A percentile compares a stretch with the other conserved stretches of the same genome.
Evolutionary conservation across 2,329 filamentous ascomycete species (phyloP).

Genomic region (Fusarium hostae): DNA sequence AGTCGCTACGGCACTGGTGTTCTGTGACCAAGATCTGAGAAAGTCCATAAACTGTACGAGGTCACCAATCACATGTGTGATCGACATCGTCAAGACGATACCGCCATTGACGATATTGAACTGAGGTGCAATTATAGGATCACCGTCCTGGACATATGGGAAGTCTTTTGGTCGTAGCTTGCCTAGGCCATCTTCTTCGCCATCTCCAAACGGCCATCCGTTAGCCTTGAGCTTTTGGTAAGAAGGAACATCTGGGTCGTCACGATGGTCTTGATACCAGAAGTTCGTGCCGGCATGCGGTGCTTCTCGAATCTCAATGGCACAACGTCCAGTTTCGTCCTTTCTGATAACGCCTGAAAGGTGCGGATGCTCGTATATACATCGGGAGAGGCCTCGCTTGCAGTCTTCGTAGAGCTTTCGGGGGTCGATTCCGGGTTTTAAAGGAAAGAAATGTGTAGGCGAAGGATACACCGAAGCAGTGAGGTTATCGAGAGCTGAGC

Average conservation of each 20-base stretch:
- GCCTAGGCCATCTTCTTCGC: constrained; percentile 6
- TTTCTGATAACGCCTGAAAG: constrained; percentile 9
- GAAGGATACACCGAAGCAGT: constrained; percentile 19
- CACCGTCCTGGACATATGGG: not conserved
- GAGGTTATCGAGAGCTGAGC: constrained; percentile 14
- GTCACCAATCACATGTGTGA: constrained; percentile 13
- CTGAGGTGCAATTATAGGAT: constrained; percentile 10
- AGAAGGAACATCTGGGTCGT: not conserved
- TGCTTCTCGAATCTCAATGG: not conserved
- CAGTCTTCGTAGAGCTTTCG: constrained; percentile 17
- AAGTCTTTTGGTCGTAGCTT: constrained; percentile 4
- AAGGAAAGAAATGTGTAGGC: constrained; percentile 10
- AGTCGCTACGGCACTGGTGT: not conserved
- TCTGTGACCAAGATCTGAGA: constrained; percentile 4
- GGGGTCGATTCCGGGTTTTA: not conserved
- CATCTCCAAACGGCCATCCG: constrained; percentile 13
- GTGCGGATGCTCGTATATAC: constrained; percentile 11
- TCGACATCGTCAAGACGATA: constrained; percentile 13
- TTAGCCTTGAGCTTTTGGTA: not conserved
- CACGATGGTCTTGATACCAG: constrained; percentile 9
- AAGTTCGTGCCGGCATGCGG: constrained; percentile 1
- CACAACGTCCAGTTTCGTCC: constrained; percentile 9
- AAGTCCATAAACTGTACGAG: constrained; percentile 13
- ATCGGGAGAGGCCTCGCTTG: constrained; percentile 3
- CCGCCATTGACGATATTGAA: constrained; percentile 11